These are phyloP conservation scores for Acrasis kona DNA, from an alignment of 78 protist genomes.

Conservation along the genomic window DNA sequence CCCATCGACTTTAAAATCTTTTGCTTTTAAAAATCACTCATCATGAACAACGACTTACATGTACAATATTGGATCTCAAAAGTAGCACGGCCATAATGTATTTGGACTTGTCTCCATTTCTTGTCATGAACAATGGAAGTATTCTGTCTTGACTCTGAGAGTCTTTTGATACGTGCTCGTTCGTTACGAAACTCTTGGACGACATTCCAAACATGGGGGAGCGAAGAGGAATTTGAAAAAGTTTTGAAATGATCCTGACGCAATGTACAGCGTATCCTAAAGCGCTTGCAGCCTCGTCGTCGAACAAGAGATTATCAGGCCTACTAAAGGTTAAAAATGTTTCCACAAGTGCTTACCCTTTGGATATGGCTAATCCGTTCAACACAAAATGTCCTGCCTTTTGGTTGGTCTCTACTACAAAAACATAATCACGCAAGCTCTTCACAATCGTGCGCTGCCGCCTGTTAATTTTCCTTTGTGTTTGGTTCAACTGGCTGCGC, in stretches of 20 bases:
- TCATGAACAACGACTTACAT: not conserved
- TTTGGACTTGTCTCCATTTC: constrained; percentile 14
- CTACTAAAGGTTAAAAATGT: no score
- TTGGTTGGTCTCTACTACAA: no score
- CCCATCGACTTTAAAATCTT: no score
- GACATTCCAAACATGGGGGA: constrained; percentile 10
- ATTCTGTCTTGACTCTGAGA: not conserved
- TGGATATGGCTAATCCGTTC: no score
- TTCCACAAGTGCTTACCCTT: no score
- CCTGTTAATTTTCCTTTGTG: no score
- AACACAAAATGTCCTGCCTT: no score
- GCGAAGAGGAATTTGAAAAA: constrained; percentile 10
- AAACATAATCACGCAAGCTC: no score
- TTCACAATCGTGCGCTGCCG: no score
- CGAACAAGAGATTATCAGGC: not conserved
- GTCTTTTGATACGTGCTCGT: no score
- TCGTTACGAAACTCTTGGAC: not conserved
- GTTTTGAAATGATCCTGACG: not conserved
- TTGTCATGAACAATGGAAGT: constrained; percentile 3
- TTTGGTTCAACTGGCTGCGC: no score
- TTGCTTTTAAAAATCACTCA: not conserved
- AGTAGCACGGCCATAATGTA: not conserved
- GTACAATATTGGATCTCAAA: constrained; percentile 5
- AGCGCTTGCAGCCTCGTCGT: constrained; percentile 19
- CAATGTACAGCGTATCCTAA: constrained; percentile 19